Conservation (phyloP, 2,329 filamentous ascomycete genomes). For the Aspergillus bombycis region DNA sequence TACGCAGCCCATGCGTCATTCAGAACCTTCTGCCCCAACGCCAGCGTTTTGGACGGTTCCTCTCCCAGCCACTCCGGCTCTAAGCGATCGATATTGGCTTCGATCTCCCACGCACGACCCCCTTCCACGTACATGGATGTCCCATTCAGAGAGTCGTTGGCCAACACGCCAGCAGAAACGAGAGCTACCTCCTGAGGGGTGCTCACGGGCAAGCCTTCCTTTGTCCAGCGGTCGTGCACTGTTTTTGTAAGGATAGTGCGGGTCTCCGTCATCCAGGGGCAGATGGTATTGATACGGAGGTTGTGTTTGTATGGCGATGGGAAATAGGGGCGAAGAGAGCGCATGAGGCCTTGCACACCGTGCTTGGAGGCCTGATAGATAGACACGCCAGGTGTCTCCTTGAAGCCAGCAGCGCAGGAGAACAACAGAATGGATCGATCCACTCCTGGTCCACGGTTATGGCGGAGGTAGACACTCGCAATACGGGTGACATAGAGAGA, state of each 20-base stretch:
- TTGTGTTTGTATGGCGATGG: slow-evolving; percentile 38
- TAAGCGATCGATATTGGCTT: slow-evolving; percentile 45
- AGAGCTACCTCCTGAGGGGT: slow-evolving; percentile 44
- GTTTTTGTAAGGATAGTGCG: slow-evolving; percentile 40
- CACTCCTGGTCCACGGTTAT: slow-evolving; percentile 35
- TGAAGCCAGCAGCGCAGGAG: slow-evolving; percentile 53
- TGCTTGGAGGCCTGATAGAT: slow-evolving; percentile 55
- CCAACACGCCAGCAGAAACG: slow-evolving; percentile 42
- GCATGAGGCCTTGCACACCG: slow-evolving; percentile 55
- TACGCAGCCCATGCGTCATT: slow-evolving; percentile 26
- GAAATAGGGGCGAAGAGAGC: slow-evolving; percentile 45
- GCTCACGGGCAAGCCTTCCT: slow-evolving; percentile 45
- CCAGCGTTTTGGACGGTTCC: slow-evolving; percentile 38
- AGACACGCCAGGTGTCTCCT: slow-evolving; percentile 51
- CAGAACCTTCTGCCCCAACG: slow-evolving; percentile 39
- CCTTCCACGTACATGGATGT: slow-evolving; percentile 49
- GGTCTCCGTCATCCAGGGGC: slow-evolving; percentile 48
- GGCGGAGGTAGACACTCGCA: slow-evolving; percentile 53
- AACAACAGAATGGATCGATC: slow-evolving; percentile 50
- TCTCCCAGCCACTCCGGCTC: slow-evolving; percentile 50
- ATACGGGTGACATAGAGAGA: slow-evolving; percentile 53
- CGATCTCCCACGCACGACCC: slow-evolving; percentile 49
- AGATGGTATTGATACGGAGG: slow-evolving; percentile 50
- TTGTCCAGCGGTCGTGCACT: slow-evolving; percentile 40
- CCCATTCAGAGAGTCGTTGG: slow-evolving; percentile 42